A percentile compares a stretch with the other conserved stretches of the same genome.
phyloP scores from a whole-genome alignment of 352 stramenopile genomes.

The Pythium aristosporum region DNA sequence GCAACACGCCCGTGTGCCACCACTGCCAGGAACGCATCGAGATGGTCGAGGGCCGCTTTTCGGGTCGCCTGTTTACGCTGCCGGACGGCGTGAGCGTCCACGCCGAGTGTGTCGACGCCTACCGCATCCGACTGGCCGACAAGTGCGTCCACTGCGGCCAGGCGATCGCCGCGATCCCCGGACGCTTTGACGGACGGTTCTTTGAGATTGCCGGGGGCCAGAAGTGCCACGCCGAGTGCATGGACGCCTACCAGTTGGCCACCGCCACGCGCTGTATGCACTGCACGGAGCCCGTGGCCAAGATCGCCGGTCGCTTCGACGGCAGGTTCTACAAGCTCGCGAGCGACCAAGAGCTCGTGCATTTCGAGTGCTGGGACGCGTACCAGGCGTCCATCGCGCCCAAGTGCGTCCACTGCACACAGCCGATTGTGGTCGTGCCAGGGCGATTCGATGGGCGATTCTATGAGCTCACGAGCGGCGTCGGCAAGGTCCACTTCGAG shows the following conservation, averaged over 20 bases:
- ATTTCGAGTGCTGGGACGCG: slow-evolving; percentile 86
- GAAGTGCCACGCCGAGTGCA: slow-evolving; percentile 83
- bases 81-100: slow-evolving; percentile 75
- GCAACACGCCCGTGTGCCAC: slow-evolving; percentile 71
- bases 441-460: slow-evolving; percentile 80
- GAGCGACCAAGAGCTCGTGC: slow-evolving; percentile 51
- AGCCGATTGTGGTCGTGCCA: slow-evolving; percentile 72
- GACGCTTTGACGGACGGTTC: slow-evolving; percentile 77
- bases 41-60: slow-evolving; percentile 70
- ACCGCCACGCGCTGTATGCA: slow-evolving; percentile 76
- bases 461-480: slow-evolving; percentile 73
- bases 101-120: slow-evolving; percentile 85
- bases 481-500: slow-evolving; percentile 85
- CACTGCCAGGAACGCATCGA: slow-evolving; percentile 80
- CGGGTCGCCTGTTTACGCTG: slow-evolving; percentile 76
- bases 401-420: slow-evolving; percentile 75
- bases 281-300: slow-evolving; percentile 66
- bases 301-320: slow-evolving; percentile 68
- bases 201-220: slow-evolving; percentile 63
- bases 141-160: slow-evolving; percentile 81
- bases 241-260: slow-evolving; percentile 70
- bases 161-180: slow-evolving; percentile 73
- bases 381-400: slow-evolving; percentile 73
- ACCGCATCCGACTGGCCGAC: slow-evolving; percentile 76
- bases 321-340: slow-evolving; percentile 86